These are phyloP conservation scores for Pisolithus microcarpus DNA, from an alignment of 768 basidiomycete species.

Conservation along the genomic window DNA sequence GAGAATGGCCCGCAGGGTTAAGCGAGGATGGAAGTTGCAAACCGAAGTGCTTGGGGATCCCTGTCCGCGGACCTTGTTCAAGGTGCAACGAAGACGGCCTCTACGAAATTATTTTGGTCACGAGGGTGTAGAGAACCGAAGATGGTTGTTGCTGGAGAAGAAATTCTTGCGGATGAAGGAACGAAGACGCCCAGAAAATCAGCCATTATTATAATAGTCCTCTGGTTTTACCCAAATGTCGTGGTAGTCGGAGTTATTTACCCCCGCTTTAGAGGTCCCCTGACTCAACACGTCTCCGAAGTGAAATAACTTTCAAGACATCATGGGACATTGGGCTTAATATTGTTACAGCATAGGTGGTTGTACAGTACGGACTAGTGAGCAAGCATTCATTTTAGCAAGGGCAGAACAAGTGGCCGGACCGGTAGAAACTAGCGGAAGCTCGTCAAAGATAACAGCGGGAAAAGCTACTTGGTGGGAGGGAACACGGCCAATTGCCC, in stretches of 20 bases:
- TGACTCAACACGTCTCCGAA: no score
- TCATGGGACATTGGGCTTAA: no score
- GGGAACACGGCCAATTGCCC: constrained; percentile 66
- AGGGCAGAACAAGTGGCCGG: not conserved
- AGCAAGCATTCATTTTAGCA: no score
- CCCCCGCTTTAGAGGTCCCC: no score
- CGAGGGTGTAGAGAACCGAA: constrained; percentile 25
- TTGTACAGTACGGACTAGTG: no score
- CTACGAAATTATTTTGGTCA: constrained; percentile 12
- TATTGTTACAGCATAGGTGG: no score
- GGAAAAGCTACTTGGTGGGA: constrained; percentile 75
- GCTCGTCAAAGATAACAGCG: constrained; percentile 61
- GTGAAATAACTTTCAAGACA: no score
- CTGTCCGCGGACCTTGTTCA: constrained; percentile 5
- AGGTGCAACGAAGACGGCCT: constrained; percentile 14
- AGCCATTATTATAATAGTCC: constrained; percentile 2
- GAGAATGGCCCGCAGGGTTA: constrained; percentile 1
- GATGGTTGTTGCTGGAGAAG: constrained; percentile 22
- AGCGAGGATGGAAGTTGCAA: constrained; percentile 10
- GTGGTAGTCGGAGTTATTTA: no score
- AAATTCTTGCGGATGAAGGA: constrained; percentile 12
- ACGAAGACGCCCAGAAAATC: not conserved
- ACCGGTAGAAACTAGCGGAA: not conserved
- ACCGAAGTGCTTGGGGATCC: constrained; percentile 3
- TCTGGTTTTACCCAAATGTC: not conserved